phyloP scores from a whole-genome alignment of 805 yeast genomes.

The Yamadazyma ubonensis region DNA sequence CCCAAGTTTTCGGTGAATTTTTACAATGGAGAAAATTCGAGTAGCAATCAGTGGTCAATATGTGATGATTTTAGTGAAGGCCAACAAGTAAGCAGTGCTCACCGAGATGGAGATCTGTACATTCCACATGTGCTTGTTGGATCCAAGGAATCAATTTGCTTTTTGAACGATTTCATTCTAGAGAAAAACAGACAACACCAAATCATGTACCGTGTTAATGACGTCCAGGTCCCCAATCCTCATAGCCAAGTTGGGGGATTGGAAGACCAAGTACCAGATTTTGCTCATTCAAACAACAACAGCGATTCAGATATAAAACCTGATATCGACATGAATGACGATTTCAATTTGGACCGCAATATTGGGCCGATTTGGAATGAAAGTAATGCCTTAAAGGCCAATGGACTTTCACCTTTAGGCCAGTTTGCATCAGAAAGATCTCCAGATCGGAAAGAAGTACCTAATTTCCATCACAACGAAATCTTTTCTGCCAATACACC shows the following conservation, averaged over 20 bases:
- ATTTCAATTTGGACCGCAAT: conserved; percentile 4
- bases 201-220: conserved; percentile 13
- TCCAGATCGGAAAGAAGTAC: conserved; percentile 4
- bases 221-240: conserved; percentile 1
- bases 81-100: conserved; percentile 73
- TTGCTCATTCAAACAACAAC: conserved; percentile 7
- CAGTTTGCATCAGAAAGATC: conserved; percentile 16
- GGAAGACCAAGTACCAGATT: neutral
- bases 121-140: conserved; percentile 73
- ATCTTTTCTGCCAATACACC: conserved; percentile 24
- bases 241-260: neutral
- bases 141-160: conserved; percentile 46
- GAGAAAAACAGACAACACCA: conserved; percentile 32
- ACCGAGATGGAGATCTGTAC: conserved; percentile 49
- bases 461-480: conserved; percentile 19
- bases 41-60: conserved; percentile 69
- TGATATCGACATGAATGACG: conserved; percentile 12
- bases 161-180: conserved; percentile 52
- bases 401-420: conserved; percentile 19
- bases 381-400: conserved; percentile 13
- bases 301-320: conserved; percentile 9
- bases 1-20: conserved; percentile 82
- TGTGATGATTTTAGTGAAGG: conserved; percentile 86
- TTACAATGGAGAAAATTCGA: conserved; percentile 51
- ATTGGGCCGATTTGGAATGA: conserved; percentile 13